Percentiles rank a stretch among this genome's conserved stretches.
Conservation (phyloP, 75 land plant species). For the Sequoia sempervirens region DNA sequence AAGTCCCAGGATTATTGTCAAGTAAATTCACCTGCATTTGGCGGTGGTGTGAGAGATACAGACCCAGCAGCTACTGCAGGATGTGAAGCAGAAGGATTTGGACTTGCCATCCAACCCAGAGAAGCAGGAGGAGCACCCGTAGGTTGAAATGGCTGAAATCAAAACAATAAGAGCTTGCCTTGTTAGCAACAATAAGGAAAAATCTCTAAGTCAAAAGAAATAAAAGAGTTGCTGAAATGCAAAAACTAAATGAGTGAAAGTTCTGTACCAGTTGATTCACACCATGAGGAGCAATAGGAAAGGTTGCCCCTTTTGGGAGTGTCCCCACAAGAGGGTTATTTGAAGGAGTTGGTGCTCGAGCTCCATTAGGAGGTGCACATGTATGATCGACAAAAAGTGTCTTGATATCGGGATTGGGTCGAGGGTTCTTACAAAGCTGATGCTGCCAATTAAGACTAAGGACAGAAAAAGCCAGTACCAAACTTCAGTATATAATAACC, state of each 20-base stretch:
- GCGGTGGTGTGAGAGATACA: slow-evolving; percentile 57
- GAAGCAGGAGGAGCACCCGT: slow-evolving; percentile 62
- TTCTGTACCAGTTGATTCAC: slow-evolving; percentile 28
- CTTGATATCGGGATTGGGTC: slow-evolving; percentile 83
- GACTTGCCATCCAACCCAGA: slow-evolving; percentile 80
- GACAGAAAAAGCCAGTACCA: neutral
- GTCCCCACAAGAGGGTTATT: slow-evolving; percentile 66
- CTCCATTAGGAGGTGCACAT: slow-evolving; percentile 53
- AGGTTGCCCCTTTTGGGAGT: slow-evolving; percentile 59
- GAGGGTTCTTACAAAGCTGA: slow-evolving; percentile 81
- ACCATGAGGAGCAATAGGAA: slow-evolving; percentile 68
- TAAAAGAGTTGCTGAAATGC: neutral
- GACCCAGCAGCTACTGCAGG: slow-evolving; percentile 60
- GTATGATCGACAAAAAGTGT: slow-evolving; percentile 82
- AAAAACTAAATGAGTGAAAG: neutral
- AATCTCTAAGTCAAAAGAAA: neutral
- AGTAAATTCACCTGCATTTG: slow-evolving; percentile 48
- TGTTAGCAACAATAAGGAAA: slow-evolving; percentile 5
- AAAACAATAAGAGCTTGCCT: neutral
- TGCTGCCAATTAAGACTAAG: slow-evolving; percentile 93
- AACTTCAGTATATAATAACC: neutral
- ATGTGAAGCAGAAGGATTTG: slow-evolving; percentile 68
- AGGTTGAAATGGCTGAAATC: slow-evolving; percentile 68
- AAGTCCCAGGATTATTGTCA: neutral
- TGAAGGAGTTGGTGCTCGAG: slow-evolving; percentile 24